These are phyloP conservation scores for Cladosporium sp. DNA, from an alignment of 2,329 filamentous ascomycete species.

Conservation along the genomic window DNA sequence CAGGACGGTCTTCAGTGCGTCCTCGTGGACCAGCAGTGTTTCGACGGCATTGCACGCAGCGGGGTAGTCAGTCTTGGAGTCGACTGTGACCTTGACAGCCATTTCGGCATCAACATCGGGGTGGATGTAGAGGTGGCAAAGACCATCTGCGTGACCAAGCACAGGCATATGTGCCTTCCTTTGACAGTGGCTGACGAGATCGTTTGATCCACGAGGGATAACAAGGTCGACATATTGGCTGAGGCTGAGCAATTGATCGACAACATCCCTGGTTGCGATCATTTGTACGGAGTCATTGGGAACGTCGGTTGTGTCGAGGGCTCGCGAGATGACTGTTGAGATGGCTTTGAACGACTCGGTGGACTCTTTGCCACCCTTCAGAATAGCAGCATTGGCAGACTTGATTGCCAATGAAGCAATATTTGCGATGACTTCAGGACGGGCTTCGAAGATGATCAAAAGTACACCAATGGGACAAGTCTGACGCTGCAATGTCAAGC, in stretches of 20 bases:
- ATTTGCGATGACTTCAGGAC: conserved; percentile 96
- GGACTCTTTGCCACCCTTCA: conserved; percentile 96
- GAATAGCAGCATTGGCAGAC: conserved; percentile 91
- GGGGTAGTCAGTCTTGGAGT: conserved; percentile 91
- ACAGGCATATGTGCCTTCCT: conserved; percentile 89
- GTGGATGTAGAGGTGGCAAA: conserved; percentile 84
- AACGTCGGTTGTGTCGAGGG: conserved; percentile 67
- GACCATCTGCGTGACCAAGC: conserved; percentile 89
- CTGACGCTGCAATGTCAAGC: conserved; percentile 77
- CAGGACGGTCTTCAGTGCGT: conserved; percentile 63
- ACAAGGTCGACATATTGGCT: conserved; percentile 90
- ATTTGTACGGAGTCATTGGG: conserved; percentile 87
- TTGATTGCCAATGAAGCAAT: conserved; percentile 95
- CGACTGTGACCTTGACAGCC: conserved; percentile 72
- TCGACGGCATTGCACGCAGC: conserved; percentile 95
- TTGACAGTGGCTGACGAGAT: conserved; percentile 87
- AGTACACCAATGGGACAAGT: conserved; percentile 96
- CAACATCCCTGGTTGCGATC: conserved; percentile 86
- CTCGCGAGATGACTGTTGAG: conserved; percentile 74
- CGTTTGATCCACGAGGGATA: conserved; percentile 86
- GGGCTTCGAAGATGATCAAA: conserved; percentile 95
- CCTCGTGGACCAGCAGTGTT: conserved; percentile 78
- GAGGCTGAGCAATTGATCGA: conserved; percentile 79
- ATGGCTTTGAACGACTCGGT: conserved; percentile 93
- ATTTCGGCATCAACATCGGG: conserved; percentile 68